Evolutionary conservation across 2,329 filamentous ascomycete species (phyloP), one percentile per base, ranked within the genome.

Genomic region (Periconia digitata): DNA sequence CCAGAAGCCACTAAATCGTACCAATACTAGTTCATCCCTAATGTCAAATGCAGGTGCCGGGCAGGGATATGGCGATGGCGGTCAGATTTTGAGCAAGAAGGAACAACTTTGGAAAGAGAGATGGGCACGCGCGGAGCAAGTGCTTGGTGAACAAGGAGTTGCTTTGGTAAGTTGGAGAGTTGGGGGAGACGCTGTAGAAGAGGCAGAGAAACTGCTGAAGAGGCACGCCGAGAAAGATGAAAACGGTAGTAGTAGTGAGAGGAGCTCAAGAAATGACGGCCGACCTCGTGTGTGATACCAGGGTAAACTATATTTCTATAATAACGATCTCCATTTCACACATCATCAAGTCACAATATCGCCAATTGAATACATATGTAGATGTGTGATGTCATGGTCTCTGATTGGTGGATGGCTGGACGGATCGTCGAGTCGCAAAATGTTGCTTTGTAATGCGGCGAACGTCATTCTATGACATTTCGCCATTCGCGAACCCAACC

Each of bases 101-200:
- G 76, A 90, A 46, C 85, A 86, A 50, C 63, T 90, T 40, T 94
- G 89, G 89, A 77, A 79, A 52, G 79, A 85, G 47, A 75, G 89
- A 35, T 82, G 89, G 73, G 79, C 79, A 36, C 75, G 82, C 38
- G 88, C 89, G 3, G 83, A 87, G 54, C 74, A 76, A 36, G 74
- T 83, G 23, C 76, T 92, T 8, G 81, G 82, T n/a, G 73, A 76
- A 5, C 75, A 84, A 34, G 86, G 86, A 3, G 86, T 94, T 1
- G 74, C 79, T 55, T 66, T 94, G 29, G 83, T 87, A 54, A 89
- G 81, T 17, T 94, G 89, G 89, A 78, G 86, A 36, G 80, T 79
- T 10, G 89, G 89, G 0, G 76, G 78, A 22, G 89, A 94, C 72
- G 86, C 89, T 7, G 76, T 83, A 47, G 76, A 76, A 1, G 85